Conservation (phyloP, 208 protist species). For the Crithidia acanthocephali region DNA sequence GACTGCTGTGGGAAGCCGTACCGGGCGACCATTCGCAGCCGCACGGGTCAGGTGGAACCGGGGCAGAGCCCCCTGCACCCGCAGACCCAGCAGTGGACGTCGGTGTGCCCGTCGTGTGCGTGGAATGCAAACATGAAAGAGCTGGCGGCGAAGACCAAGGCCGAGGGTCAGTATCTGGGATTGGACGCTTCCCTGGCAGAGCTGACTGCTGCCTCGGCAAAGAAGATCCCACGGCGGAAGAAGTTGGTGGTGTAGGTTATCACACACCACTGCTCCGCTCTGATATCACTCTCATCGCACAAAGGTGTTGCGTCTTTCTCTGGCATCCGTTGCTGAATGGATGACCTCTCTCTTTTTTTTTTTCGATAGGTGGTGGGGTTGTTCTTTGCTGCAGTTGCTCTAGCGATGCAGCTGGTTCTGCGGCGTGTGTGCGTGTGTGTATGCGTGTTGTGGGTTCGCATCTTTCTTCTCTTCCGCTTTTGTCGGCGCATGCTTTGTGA, state of each 20-base stretch:
- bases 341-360: background rate
- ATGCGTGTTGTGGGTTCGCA: background rate
- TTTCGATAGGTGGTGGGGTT: background rate
- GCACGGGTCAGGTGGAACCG: conserved; percentile 66
- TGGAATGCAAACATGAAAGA: conserved; percentile 66
- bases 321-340: too few relatives aligned
- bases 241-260: conserved; percentile 49
- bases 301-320: too few relatives aligned
- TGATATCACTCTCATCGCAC: too few relatives aligned
- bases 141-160: conserved; percentile 42
- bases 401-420: too few relatives aligned
- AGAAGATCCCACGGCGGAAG: conserved; percentile 55
- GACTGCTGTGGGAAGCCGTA: conserved; percentile 57
- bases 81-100: conserved; percentile 47
- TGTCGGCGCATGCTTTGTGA: background rate
- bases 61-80: conserved; percentile 74
- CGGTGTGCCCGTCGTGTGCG: conserved; percentile 64
- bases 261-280: too few relatives aligned
- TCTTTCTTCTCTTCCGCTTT: background rate
- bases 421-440: too few relatives aligned
- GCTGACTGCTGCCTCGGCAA: background rate
- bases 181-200: conserved; percentile 38
- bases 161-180: conserved; percentile 68
- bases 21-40: conserved; percentile 72
- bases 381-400: too few relatives aligned